Evolutionary conservation across 2,329 filamentous ascomycete species (phyloP), one percentile per base, ranked within the genome.

Genomic region (Sporothrix phasma): DNA sequence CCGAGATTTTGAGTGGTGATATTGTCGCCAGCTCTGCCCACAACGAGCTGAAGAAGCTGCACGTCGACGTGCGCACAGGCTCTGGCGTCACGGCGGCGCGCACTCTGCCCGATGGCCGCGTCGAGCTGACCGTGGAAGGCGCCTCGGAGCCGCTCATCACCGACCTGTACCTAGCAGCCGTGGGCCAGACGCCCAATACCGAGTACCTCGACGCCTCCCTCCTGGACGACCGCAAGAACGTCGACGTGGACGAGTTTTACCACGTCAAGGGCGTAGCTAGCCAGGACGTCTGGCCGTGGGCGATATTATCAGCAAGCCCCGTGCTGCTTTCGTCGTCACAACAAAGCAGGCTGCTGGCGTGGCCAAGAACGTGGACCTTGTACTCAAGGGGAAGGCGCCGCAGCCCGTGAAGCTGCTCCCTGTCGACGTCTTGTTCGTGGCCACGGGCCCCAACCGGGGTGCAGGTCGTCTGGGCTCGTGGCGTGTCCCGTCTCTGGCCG

Each of bases 131-230:
- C 43, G 75, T 86, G 7, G 73, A 73, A 39, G 74, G 73, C 65
- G 73, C 72, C 64, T 80, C 80, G 66, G 76, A 79, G 66, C 79
- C 72, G 59, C 69, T 85, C 65, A 68, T 73, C 7, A 82, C 82
- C 1, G 83, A 86, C 69, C 65, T 73, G 46, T 74, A 73, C 71
- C 74, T 86, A 26, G 78, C 83, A 5, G 82, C 83, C 3, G 78
- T 80, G 69, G 84, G 84, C 37, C 72, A 84, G 46, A 70, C 75
- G 22, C 80, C 83, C 51, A 86, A 86, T 72, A 79, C 80, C 5
- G 78, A 79, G 46, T 85, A 78, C 71, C 68, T 86, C 4, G 78
- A 80, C 1, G 70, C 69, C 4, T 69, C 71, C 47, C 73, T 80
- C 65, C 74, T 84, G 5, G 77, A 75, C 22, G 75, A 77, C 22